phyloP scores from a whole-genome alignment of 306 rosid genomes.

The Ziziphus jujuba region DNA sequence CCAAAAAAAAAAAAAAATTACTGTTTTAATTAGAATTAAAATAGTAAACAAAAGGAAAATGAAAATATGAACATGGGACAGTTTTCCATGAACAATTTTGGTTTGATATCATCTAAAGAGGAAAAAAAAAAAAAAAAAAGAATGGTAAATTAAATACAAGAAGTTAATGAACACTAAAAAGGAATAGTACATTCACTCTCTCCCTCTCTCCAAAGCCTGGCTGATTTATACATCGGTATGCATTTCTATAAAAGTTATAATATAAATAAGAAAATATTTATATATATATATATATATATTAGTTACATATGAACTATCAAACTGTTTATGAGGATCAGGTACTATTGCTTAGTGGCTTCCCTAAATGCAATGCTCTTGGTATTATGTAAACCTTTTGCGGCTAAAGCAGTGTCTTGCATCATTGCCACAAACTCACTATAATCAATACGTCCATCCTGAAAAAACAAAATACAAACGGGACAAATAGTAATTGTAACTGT shows the following conservation, averaged over 20 bases:
- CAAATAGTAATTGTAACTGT: neutral
- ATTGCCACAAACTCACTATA: constrained; percentile 88
- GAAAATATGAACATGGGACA: no score
- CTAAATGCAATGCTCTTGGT: constrained; percentile 35
- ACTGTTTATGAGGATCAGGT: constrained; percentile 23
- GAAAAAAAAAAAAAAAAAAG: no score
- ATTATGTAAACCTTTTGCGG: constrained; percentile 37
- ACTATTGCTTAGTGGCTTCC: constrained; percentile 36
- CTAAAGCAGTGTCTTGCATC: constrained; percentile 88
- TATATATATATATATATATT: constrained; percentile 1
- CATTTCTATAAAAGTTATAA: constrained; percentile 25
- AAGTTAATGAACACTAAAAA: no score
- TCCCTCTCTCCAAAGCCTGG: no score
- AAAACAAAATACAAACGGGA: constrained; percentile 11
- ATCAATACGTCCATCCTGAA: constrained; percentile 98
- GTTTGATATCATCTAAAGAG: no score
- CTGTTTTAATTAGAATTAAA: no score
- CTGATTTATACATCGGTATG: constrained; percentile 27
- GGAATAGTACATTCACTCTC: no score
- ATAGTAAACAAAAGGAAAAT: no score
- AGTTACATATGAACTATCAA: constrained; percentile 30
- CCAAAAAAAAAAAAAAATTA: no score
- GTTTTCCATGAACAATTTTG: no score
- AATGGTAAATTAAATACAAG: no score
- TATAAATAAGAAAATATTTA: constrained; percentile 31